Evolutionary conservation across 2,329 filamentous ascomycete genomes (phyloP), one percentile per base, ranked within the genome.

Genomic region (Calonectria pteridis): DNA sequence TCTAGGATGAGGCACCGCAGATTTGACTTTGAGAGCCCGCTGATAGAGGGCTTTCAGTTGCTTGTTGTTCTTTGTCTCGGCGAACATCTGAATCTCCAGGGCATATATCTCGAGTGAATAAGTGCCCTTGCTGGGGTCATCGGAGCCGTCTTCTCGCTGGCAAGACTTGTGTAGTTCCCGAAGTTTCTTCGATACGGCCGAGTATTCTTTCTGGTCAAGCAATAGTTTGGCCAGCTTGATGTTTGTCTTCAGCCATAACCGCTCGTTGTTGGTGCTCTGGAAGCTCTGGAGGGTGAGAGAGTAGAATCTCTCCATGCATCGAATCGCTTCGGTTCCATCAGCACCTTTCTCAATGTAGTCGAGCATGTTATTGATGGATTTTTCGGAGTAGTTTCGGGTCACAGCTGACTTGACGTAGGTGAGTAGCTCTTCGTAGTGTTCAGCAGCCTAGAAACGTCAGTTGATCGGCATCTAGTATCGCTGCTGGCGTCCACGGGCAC

Each of bases 341-440:
- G 92, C 89, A n/a, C 92, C 94, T 86, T 98, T 98, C 85, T 98
- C 96, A 77, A 99, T 97, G 83, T 94, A 98, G 86, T 98, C 97
- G 59, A 99, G 92, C 93, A 99, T 98, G 84, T 98, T 98, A 87
- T 98, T 98, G 87, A 99, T 98, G 16, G 96, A 98, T 84, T 98
- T 98, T 85, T 99, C 97, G 1, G 97, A 98, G 86, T 98, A 98
- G 86, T 98, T 99, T 76, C 97, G 93, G 50, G 97, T 98, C 59
- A 99, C 96, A 10, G 96, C 96, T 4, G 95, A 97, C 85, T 97
- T 98, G 86, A 98, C 96, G 82, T 98, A 99, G 59, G 96, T 98
- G 77, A 99, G 92, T 35, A 99, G 94, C 86, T 98, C 95, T 77
- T 92, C 93, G 86, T 98, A 99, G 85, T 99, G 96, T 82, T 96